Conservation (phyloP, 2,329 filamentous ascomycete species). For the Trichoderma semiorbis region DNA sequence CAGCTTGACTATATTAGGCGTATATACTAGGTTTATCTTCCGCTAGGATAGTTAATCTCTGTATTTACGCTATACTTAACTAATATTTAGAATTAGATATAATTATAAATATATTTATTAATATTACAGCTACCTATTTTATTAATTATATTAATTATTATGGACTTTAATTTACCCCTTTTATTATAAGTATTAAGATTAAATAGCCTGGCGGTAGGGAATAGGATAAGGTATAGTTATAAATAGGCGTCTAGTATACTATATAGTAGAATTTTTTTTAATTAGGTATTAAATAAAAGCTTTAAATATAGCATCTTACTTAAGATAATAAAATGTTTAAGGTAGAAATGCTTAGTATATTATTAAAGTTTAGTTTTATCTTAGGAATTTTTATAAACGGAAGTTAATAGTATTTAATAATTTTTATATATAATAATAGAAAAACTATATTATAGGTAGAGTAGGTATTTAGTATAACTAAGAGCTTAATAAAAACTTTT, state of each 20-base stretch:
- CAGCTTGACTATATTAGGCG: neutral
- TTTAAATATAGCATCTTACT: neutral
- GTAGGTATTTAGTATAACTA: neutral
- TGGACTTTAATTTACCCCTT: neutral
- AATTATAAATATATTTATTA: neutral
- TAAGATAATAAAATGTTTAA: neutral
- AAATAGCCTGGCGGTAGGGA: neutral
- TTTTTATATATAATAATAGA: neutral
- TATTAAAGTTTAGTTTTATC: neutral
- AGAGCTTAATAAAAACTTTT: slow-evolving; percentile 10
- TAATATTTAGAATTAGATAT: neutral
- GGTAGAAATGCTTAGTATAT: neutral
- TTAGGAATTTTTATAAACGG: neutral
- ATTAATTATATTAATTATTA: slow-evolving; percentile 15
- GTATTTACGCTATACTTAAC: neutral
- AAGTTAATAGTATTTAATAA: neutral
- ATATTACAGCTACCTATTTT: neutral
- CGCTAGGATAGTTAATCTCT: slow-evolving; percentile 4
- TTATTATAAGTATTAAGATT: too few relatives aligned
- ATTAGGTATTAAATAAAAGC: neutral
- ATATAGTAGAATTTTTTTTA: neutral
- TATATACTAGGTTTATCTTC: neutral
- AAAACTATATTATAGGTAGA: neutral
- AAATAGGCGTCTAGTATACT: neutral
- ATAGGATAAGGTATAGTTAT: neutral